A percentile compares a stretch with the other conserved stretches of the same genome.
phyloP scores from a whole-genome alignment of 1,139 yeast species.

The Suhomyces chickasaworum region DNA sequence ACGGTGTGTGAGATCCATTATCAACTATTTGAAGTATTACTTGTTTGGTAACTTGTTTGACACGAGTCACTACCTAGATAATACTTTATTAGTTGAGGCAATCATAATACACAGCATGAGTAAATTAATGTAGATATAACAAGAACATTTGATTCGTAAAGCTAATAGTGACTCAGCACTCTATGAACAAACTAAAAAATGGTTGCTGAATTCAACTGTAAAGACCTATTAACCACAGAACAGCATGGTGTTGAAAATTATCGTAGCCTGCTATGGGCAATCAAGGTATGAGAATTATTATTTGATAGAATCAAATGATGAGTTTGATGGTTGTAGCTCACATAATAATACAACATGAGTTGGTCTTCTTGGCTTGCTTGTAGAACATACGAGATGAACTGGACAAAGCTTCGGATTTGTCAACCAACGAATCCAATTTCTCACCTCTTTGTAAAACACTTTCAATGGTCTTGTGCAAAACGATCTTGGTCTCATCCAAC shows the following conservation, averaged over 20 bases:
- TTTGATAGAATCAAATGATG: neutral
- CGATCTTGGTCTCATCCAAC: constrained; percentile 95
- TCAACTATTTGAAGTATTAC: neutral
- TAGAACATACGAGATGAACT: constrained; percentile 90
- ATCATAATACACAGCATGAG: constrained; percentile 2
- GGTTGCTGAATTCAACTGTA: neutral
- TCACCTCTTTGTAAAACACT: constrained; percentile 95
- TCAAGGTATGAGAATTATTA: neutral
- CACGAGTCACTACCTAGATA: constrained; percentile 5
- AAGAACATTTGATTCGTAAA: neutral
- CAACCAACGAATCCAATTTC: constrained; percentile 89
- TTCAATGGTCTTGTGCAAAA: constrained; percentile 93
- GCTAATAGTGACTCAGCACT: neutral
- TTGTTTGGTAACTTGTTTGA: constrained; percentile 11
- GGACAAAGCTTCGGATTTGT: constrained; percentile 90
- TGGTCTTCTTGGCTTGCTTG: constrained; percentile 96
- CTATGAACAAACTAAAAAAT: neutral
- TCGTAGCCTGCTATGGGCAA: neutral
- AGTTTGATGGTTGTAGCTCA: no score
- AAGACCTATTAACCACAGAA: neutral
- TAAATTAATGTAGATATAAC: neutral
- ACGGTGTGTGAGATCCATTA: neutral
- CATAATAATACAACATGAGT: constrained; percentile 88
- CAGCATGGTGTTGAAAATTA: neutral
- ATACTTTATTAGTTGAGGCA: neutral